Evolutionary conservation across 306 rosid genomes (phyloP).

Genomic region (Prunus campanulata): DNA sequence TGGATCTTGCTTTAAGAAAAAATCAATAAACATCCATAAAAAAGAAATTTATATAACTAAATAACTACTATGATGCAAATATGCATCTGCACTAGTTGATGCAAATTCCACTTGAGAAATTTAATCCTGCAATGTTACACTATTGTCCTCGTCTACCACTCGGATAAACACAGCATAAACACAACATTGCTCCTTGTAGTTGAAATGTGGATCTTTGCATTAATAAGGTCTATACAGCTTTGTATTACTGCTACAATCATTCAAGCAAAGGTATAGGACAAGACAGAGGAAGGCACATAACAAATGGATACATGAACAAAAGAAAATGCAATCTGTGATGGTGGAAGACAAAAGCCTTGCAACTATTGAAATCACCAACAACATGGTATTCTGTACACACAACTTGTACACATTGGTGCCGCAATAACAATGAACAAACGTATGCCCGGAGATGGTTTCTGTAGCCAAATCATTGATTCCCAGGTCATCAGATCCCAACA

Average conservation of each 20-base stretch:
- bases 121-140: no score
- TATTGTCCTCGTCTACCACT: constrained; percentile 11
- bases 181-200: constrained; percentile 15
- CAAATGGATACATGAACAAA: constrained; percentile 4
- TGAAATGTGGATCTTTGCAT: constrained; percentile 31
- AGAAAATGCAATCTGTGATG: constrained; percentile 22
- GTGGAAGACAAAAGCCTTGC: constrained; percentile 31
- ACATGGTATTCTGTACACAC: constrained; percentile 50
- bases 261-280: neutral
- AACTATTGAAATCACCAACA: constrained; percentile 34
- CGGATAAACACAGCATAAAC: neutral
- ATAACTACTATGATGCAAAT: no score
- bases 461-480: constrained; percentile 30
- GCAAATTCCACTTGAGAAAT: no score
- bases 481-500: constrained; percentile 20
- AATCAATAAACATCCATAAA: no score
- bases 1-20: no score
- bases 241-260: constrained; percentile 29
- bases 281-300: neutral
- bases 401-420: constrained; percentile 48
- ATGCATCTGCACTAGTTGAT: no score
- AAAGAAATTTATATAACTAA: no score
- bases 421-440: constrained; percentile 39
- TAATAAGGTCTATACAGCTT: constrained; percentile 25
- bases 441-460: constrained; percentile 40